These are phyloP conservation scores for Fomitopsis pulvina DNA, from an alignment of 768 basidiomycete genomes.

Conservation along the genomic window DNA sequence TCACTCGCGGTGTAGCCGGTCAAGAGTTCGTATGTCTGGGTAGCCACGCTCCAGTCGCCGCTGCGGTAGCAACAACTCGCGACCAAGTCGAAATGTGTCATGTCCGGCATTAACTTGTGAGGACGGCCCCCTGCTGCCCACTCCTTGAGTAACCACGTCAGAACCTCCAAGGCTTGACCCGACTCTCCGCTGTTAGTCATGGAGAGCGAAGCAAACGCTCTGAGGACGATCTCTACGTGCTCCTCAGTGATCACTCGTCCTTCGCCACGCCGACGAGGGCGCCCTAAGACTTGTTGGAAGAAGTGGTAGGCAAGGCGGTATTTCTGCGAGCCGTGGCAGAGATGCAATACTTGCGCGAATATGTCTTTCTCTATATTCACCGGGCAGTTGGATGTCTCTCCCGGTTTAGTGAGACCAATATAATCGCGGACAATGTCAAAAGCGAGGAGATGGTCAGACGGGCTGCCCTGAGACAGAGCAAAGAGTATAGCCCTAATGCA, in stretches of 20 bases:
- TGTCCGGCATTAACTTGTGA: constrained; percentile 28
- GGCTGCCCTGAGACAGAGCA: constrained; percentile 48
- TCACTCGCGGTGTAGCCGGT: constrained; percentile 42
- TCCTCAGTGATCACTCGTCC: constrained; percentile 40
- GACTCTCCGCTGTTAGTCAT: constrained; percentile 36
- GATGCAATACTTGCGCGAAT: constrained; percentile 45
- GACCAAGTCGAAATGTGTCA: constrained; percentile 54
- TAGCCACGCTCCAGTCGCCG: constrained; percentile 54
- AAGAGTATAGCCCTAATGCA: constrained; percentile 46
- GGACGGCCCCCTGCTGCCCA: constrained; percentile 32
- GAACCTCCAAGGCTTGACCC: constrained; percentile 44
- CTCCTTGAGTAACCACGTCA: constrained; percentile 66
- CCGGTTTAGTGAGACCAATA: constrained; percentile 50
- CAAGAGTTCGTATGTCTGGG: constrained; percentile 62
- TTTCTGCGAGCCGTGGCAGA: constrained; percentile 47
- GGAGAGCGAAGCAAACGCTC: constrained; percentile 38
- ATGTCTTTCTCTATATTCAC: constrained; percentile 40
- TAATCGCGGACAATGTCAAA: constrained; percentile 57
- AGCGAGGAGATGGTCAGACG: constrained; percentile 58
- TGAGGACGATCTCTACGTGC: constrained; percentile 60
- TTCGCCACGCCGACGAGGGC: constrained; percentile 23
- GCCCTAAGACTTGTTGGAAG: constrained; percentile 50
- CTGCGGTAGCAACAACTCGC: constrained; percentile 58
- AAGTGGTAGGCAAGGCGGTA: constrained; percentile 47
- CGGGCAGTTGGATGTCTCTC: constrained; percentile 30